Base-by-base conservation (phyloP, 164 flowering plant genomes). In the Saururus chinensis region DNA sequence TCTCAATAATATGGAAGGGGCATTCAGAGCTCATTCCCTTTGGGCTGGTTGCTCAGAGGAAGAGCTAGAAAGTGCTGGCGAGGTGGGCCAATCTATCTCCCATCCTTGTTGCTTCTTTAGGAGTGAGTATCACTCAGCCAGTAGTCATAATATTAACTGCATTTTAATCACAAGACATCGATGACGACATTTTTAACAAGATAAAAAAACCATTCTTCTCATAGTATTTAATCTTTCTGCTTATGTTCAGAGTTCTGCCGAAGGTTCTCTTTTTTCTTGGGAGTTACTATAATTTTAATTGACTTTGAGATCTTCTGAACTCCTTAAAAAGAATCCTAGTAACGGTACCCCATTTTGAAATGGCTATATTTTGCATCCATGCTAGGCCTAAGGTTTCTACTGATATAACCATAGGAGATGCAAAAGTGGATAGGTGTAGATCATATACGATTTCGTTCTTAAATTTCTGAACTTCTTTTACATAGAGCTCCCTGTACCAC, bases 1-100 rank as follows among this genome's bases (percentile, higher is more conserved):
- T 71, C 75, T 92, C 63, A 52, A 77, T 55, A 86, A 79, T 41
- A 92, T 92, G 98, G 98, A 92, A 77, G 77, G 75, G 21, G 88
- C 93, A 21, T 92, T 92, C 60, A 77, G 89, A 72, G 84, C 90
- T 64, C 98, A 92, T 74, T 76, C 95, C 4, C 93, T 92, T 60
- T 92, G 93, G 93, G 85, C 84, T 73, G 91, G 87, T 70, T 84
- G 87, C 68, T 83, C 96, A 0, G 96, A 87, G 74, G 98, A 89
- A 62, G 98, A 92, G 79, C 80, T 92, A 51, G 96, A 92, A 51
- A 84, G 92, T 70, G 96, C 98, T 64, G 96, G 89, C 66, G 98
- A 92, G 76, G 98, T 89, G 72, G 78, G 93, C 49, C 17, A 45
- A 2, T 55, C 72, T 59, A 8, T 42, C 59, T 54, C 21, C 23